phyloP scores from a whole-genome alignment of 345 rosid species.

The Populus tremula region DNA sequence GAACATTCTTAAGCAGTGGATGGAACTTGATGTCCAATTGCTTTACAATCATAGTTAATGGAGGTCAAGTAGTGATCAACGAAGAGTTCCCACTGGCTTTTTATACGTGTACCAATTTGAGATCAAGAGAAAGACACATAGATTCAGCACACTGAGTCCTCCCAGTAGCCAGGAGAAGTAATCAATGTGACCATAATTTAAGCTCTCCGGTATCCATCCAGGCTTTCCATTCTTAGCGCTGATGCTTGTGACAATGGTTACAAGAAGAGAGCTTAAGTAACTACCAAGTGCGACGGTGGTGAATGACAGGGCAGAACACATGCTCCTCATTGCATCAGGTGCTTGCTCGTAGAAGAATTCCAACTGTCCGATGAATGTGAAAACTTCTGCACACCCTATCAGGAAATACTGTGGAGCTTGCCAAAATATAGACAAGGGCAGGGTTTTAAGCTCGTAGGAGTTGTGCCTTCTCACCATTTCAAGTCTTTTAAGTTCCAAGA shows the following conservation, averaged over 20 bases:
- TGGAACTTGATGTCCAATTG: not conserved
- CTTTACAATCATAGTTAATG: not conserved
- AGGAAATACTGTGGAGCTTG: constrained; percentile 53
- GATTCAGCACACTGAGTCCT: constrained; percentile 30
- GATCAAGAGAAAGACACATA: constrained; percentile 29
- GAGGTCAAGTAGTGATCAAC: not conserved
- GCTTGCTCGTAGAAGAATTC: constrained; percentile 57
- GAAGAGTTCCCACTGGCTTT: constrained; percentile 20
- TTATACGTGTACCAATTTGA: constrained; percentile 46
- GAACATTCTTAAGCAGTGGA: not conserved
- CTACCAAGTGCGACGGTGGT: constrained; percentile 32
- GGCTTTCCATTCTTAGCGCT: constrained; percentile 29
- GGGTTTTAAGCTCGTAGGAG: constrained; percentile 17
- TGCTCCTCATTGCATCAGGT: constrained; percentile 53
- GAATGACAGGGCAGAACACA: constrained; percentile 40
- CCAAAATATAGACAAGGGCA: constrained; percentile 46
- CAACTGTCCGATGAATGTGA: constrained; percentile 45
- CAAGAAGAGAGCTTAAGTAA: constrained; percentile 38
- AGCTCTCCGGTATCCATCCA: constrained; percentile 43
- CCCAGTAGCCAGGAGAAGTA: constrained; percentile 46
- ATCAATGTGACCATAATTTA: constrained; percentile 40
- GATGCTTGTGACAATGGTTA: constrained; percentile 27
- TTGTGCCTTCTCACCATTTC: constrained; percentile 28
- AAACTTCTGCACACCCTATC: constrained; percentile 49
- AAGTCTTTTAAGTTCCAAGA: constrained; percentile 29